These are phyloP conservation scores for Sarcomyxa edulis DNA, from an alignment of 768 basidiomycete species.

Conservation along the genomic window DNA sequence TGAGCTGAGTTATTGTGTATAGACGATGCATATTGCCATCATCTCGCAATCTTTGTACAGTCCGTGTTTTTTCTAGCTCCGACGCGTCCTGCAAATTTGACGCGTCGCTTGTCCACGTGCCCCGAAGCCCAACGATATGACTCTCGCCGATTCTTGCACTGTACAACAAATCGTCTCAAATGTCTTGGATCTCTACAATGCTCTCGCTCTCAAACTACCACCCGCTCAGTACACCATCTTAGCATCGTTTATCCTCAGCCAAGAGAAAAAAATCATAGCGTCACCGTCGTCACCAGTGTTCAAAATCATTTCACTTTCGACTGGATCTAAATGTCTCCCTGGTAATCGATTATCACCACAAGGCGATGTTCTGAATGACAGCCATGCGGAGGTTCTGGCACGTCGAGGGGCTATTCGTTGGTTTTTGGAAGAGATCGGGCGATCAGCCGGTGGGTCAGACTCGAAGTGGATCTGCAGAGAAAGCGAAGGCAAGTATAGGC, in stretches of 20 bases:
- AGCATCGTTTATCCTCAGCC: constrained; percentile 46
- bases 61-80: too few species aligned
- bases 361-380: constrained; percentile 84
- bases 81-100: too few species aligned
- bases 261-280: constrained; percentile 1
- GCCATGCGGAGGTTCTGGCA: constrained; percentile 90
- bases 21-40: too few species aligned
- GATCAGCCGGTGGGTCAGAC: constrained; percentile 20
- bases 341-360: constrained; percentile 47
- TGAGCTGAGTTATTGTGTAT: too few species aligned
- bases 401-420: constrained; percentile 74
- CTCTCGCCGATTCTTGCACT: too few species aligned
- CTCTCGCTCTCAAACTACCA: neutral
- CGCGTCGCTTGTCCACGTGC: too few species aligned
- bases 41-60: too few species aligned
- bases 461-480: constrained; percentile 47
- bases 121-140: too few species aligned
- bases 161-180: too few species aligned
- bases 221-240: constrained; percentile 56
- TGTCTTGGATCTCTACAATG: neutral
- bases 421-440: constrained; percentile 67
- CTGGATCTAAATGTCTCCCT: constrained; percentile 87
- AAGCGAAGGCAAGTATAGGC: constrained; percentile 33
- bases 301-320: constrained; percentile 67
- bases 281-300: constrained; percentile 14